Evolutionary conservation across 306 rosid species (phyloP).

Genomic region (Cicer arietinum): DNA sequence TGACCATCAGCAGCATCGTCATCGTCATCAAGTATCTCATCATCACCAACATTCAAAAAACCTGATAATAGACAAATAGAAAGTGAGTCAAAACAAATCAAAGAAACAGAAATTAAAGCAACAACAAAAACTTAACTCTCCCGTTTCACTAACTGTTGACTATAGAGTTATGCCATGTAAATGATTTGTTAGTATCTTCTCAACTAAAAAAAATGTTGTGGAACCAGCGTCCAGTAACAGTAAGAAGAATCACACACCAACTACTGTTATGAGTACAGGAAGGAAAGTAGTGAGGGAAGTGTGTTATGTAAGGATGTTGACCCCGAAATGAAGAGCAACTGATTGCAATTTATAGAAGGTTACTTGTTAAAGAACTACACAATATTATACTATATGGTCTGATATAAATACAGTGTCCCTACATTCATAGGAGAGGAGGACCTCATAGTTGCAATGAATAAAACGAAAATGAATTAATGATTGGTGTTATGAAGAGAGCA

Average conservation of each 20-base stretch:
- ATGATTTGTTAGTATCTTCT: too few species aligned
- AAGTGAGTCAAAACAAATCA: slow-evolving; percentile 20
- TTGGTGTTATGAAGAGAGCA: neutral
- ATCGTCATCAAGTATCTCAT: slow-evolving; percentile 69
- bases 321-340: neutral
- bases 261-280: neutral
- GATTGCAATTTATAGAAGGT: neutral
- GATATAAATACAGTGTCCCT: too few species aligned
- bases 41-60: slow-evolving; percentile 90
- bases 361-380: neutral
- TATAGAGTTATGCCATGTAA: neutral
- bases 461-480: neutral
- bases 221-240: slow-evolving; percentile 1
- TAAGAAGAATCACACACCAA: neutral
- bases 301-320: slow-evolving; percentile 3
- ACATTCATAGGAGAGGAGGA: too few species aligned
- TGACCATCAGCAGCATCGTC: slow-evolving; percentile 68
- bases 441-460: neutral
- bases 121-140: slow-evolving; percentile 11
- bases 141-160: neutral
- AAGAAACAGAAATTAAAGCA: slow-evolving; percentile 32
- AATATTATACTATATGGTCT: neutral
- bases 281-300: slow-evolving; percentile 2
- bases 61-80: slow-evolving; percentile 53
- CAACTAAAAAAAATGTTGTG: too few species aligned